phyloP scores from a whole-genome alignment of 192 early-diverging fungal genomes.

The Linnemannia hyalina region DNA sequence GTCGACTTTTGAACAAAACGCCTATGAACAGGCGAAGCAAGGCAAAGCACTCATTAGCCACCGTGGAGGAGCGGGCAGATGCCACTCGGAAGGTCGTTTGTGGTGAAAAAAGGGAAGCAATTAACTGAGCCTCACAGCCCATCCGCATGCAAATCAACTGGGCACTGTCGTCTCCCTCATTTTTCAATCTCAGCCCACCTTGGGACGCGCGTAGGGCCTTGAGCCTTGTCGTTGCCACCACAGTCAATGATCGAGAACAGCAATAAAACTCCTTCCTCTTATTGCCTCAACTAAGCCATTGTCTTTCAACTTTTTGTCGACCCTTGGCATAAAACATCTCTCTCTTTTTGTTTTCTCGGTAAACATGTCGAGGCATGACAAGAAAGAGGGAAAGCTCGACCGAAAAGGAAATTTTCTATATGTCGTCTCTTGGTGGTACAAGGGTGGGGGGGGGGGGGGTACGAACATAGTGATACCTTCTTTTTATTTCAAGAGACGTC shows the following conservation, averaged over 20 bases:
- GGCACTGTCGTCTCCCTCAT: too few species aligned
- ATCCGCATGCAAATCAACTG: too few species aligned
- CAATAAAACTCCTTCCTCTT: neutral
- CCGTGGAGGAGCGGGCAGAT: neutral
- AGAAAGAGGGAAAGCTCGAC: neutral
- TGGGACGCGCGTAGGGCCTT: too few species aligned
- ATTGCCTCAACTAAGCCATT: neutral
- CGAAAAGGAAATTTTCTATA: neutral
- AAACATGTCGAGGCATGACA: neutral
- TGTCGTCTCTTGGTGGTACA: neutral
- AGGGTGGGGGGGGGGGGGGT: neutral
- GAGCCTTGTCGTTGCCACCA: neutral
- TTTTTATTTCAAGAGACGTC: neutral
- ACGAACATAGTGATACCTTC: neutral
- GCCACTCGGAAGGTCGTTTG: neutral
- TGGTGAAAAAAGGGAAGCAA: neutral
- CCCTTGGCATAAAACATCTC: neutral
- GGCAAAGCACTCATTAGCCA: too few species aligned
- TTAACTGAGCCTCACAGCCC: too few species aligned
- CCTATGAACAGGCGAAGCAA: neutral
- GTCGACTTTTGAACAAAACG: constrained; percentile 3
- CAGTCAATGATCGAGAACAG: neutral
- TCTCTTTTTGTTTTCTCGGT: neutral
- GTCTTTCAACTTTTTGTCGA: neutral
- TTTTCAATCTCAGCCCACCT: too few species aligned